Evolutionary conservation across 2,329 filamentous ascomycete genomes (phyloP), one percentile per base, ranked within the genome.

Genomic region (Claviceps spartinae): DNA sequence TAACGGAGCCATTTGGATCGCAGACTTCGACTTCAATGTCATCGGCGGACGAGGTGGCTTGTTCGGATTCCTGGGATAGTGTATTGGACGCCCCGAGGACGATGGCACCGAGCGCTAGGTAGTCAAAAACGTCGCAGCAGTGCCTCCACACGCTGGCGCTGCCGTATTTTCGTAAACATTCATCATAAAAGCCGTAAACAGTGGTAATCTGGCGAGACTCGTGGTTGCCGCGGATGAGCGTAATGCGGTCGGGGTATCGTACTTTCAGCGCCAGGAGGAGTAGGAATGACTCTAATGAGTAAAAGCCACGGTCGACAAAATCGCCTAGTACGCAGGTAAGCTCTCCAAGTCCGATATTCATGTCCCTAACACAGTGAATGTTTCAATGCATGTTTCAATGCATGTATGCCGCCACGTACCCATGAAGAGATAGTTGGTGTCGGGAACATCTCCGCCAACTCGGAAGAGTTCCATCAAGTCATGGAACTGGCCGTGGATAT

Each of bases 381-480:
- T 22, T 22, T 22, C 22, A 22, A 16, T 8, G 6, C 5, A 24
- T 24, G 24, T 22, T 22, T 22, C 22, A 22, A 16, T 8, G 6
- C 5, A 18, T 11, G 3, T 24, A 11, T 36, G 4, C 34, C 13
- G n/a, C 45, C 52, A 40, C 69, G 46, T 74, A 87, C 85, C 90
- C 88, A 96, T 95, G 71, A 96, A 96, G 3, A 96, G 80, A 68
- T 96, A 96, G 65, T 95, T 95, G 36, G 90, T 96, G 63, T 96
- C 91, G 42, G 90, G 90, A 4, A 94, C 88, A 66, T 95, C 88
- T 57, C 90, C 90, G 55, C 90, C 90, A 4, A 96, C 90, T 50
- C 89, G 81, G 66, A 96, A 96, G 5, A 96, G 80, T 69, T 96
- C 91, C 91, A 96, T 96, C 61, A 96, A 71, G 65, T 96, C 90